A percentile compares a stretch with the other conserved stretches of the same genome.
Evolutionary conservation across 306 rosid species (phyloP).

Genomic region (Amphicarpaea edgeworthii): DNA sequence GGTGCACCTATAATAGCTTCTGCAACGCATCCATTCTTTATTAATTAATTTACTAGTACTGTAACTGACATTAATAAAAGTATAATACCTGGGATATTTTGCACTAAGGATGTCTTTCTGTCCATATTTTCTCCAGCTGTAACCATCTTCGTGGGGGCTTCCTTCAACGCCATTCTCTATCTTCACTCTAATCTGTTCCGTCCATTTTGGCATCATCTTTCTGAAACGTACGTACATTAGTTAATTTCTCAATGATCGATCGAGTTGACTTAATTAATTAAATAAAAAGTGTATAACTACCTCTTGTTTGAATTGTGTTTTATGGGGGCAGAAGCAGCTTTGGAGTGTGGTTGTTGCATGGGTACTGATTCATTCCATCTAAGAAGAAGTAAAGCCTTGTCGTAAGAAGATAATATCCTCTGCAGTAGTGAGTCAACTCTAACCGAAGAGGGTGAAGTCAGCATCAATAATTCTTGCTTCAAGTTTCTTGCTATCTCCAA

Average conservation of each 20-base stretch:
- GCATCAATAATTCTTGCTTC: conserved; percentile 57
- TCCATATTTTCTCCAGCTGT: conserved; percentile 91
- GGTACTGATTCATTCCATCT: conserved; percentile 54
- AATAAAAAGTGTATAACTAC: too few relatives aligned
- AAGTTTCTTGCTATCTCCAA: conserved; percentile 75
- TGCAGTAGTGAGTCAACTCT: conserved; percentile 59
- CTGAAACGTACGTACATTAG: too few relatives aligned
- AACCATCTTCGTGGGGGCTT: conserved; percentile 74
- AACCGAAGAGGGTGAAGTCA: conserved; percentile 48
- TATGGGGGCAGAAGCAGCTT: conserved; percentile 8
- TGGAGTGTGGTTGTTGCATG: conserved; percentile 32
- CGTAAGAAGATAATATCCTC: conserved; percentile 71
- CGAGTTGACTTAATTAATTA: too few relatives aligned
- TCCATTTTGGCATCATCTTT: conserved; percentile 73
- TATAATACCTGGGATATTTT: conserved; percentile 86
- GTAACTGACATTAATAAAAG: too few relatives aligned
- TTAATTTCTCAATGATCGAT: too few relatives aligned
- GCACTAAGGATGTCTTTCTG: conserved; percentile 88
- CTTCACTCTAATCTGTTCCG: conserved; percentile 65
- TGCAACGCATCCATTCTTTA: too few relatives aligned
- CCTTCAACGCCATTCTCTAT: conserved; percentile 72
- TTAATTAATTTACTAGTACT: too few relatives aligned
- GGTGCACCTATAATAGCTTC: conserved; percentile 90
- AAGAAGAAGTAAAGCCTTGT: conserved; percentile 72
- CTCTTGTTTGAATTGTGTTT: too few relatives aligned